Base-by-base conservation (phyloP, 345 rosid genomes). In the Salix koriyanagi region DNA sequence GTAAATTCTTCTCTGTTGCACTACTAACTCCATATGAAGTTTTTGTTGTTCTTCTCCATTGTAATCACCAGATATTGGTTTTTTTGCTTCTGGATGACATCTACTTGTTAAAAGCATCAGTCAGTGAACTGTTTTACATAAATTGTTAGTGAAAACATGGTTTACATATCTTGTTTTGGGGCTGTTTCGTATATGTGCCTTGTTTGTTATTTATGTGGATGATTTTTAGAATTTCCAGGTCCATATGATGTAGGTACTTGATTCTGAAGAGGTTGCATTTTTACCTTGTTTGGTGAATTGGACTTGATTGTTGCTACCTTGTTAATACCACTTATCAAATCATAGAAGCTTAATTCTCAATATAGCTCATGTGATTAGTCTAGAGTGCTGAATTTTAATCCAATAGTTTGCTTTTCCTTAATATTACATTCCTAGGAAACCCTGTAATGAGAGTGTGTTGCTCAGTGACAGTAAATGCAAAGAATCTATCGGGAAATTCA, bases 61-160 rank as follows among this genome's bases (percentile, higher is more conserved):
- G 16, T 44, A 44, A 13, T 44, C 50, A 13, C 16, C 4, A 44
- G 15, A 44, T 64, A 25, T 46, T n/a, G 9, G 15, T 46, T 75
- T 50, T 50, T 74, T 34, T 68, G 37, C 61, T 77, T 46, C 54
- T 75, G 37, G 66, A 74, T 68, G 41, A 65, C 30, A 16, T 65
- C 71, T 60, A 48, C 50, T 44, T 44, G 1, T 44, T 13, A 44
- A 44, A 12, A 44, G 50, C 50, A 44, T 44, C 50, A 44, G 50
- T 44, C 50, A 44, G 16, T 11, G 50, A 44, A 13, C 50, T 13
- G 0, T 44, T 44, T 44, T 44, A 44, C 50, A 13, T 12, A 13
- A 44, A 44, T 12, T 44, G 50, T 44, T 44, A 44, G 50, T 44
- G 50, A 39, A 16, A 25, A 72, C 19, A 64, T 58, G 66, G 72